These are phyloP conservation scores for Agaricales sp. DNA, from an alignment of 1,284 basidiomycete species.

Conservation along the genomic window DNA sequence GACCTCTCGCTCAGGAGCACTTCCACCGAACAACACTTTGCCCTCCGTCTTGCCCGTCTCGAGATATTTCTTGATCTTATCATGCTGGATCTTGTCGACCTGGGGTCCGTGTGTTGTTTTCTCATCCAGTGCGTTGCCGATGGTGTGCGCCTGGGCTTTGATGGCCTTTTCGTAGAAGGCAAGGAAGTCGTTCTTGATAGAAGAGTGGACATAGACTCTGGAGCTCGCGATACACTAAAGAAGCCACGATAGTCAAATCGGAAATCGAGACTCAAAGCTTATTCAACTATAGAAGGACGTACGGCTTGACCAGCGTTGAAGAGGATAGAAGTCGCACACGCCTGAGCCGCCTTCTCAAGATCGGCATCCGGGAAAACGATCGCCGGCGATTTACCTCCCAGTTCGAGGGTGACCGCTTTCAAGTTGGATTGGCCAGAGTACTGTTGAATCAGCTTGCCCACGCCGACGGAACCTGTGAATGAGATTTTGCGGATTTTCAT, in stretches of 20 bases:
- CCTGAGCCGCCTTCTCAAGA: background rate
- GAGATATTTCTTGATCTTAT: slow-evolving; percentile 21
- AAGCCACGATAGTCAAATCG: background rate
- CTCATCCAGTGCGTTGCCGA: slow-evolving; percentile 29
- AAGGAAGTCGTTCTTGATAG: background rate
- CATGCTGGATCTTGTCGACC: slow-evolving; percentile 60
- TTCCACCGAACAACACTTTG: slow-evolving; percentile 49
- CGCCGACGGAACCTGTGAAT: slow-evolving; percentile 5
- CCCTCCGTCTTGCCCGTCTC: slow-evolving; percentile 30
- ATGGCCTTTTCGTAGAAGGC: background rate
- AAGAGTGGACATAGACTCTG: slow-evolving; percentile 1
- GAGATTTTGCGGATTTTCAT: slow-evolving; percentile 5
- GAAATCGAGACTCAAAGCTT: background rate
- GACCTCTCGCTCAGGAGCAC: slow-evolving; percentile 19
- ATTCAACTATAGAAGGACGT: background rate
- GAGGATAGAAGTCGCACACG: background rate
- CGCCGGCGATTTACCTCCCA: slow-evolving; percentile 4
- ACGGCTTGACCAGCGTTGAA: slow-evolving; percentile 2
- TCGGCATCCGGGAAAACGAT: slow-evolving; percentile 2
- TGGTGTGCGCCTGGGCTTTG: background rate
- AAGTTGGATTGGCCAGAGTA: slow-evolving; percentile 1
- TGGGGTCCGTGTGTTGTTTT: slow-evolving; percentile 25
- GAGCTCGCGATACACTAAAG: background rate
- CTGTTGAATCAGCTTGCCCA: slow-evolving; percentile 2
- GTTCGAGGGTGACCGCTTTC: slow-evolving; percentile 3